Base-by-base conservation (phyloP, 768 basidiomycete species). In the Suillus tomentosus region DNA sequence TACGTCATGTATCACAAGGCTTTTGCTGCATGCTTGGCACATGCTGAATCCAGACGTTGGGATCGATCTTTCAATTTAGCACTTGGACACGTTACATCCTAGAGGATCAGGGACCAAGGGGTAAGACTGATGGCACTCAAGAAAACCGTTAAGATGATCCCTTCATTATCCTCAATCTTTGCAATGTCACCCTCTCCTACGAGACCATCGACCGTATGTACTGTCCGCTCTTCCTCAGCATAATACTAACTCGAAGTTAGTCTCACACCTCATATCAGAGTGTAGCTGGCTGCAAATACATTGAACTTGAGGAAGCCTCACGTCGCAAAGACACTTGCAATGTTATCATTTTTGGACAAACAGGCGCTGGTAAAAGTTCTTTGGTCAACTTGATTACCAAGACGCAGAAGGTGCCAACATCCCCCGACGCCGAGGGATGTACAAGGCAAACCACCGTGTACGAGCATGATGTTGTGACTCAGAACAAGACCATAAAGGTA, bases 281-380 rank as follows among this genome's bases (percentile, higher is more conserved):
- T 27, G 50, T 0, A 27, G 47, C 11, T 22, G 5, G 3, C n/a
- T 3, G 4, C n/a, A n/a, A 48, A n/a, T n/a, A 3, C 1, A 1
- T 8, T 2, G 3, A 10, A 48, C 9, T 22, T 11, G n/a, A 48
- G 2, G n/a, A 48, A 10, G 50, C 50, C 27, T 50, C 24, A 50
- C 48, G n/a, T 50, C 48, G 48, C 24, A 24, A 24, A 15, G 48
- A 50, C 48, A 51, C 24, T 27, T 51, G 72, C 48, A 76, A 76
- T 61, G 65, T 76, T 42, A 64, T 76, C 56, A 39, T 75, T 11
- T 65, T 62, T 45, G 74, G 74, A 39, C 70, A 76, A 63, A 69
- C 71, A 0, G 74, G 73, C 50, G 61, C 58, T 14, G 74, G 74
- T 8, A 75, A 75, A 62, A 76, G 71, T 22, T 75, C 74, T 31